Percentiles rank a stretch among this genome's conserved stretches.
Evolutionary conservation across 1,284 basidiomycete genomes (phyloP).

Genomic region (Sporisorium iseilematis-ciliati): DNA sequence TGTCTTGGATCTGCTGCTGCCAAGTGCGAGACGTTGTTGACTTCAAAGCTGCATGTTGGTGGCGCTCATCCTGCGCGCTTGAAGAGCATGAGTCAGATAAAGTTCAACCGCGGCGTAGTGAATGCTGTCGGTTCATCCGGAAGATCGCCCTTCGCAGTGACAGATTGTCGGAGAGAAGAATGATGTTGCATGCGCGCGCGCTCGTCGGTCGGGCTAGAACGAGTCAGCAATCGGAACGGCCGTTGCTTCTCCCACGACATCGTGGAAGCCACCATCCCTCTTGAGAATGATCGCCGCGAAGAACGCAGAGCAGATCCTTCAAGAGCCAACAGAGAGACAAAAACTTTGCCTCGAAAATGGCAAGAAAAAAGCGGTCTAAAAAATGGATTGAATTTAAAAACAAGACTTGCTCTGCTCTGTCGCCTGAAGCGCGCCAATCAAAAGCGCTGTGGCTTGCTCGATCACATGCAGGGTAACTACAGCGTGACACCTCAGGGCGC

Average conservation of each 20-base stretch:
- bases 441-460: constrained; percentile 10
- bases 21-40: neutral
- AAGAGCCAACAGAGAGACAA: no score
- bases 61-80: neutral
- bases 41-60: neutral
- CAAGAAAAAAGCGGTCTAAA: no score
- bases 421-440: neutral
- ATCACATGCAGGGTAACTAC: constrained; percentile 10
- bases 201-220: no score
- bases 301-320: no score
- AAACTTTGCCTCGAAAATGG: no score
- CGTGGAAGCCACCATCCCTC: no score
- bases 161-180: neutral
- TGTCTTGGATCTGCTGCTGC: neutral
- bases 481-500: constrained; percentile 5
- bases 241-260: no score
- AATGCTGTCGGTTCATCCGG: constrained; percentile 1
- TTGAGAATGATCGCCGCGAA: no score
- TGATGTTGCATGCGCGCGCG: neutral
- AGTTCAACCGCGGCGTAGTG: neutral
- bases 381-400: neutral
- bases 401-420: neutral
- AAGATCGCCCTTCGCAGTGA: neutral
- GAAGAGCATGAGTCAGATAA: neutral
- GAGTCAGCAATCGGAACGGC: no score